phyloP scores from a whole-genome alignment of 2,329 filamentous ascomycete species.

The Rutstroemia sp. region DNA sequence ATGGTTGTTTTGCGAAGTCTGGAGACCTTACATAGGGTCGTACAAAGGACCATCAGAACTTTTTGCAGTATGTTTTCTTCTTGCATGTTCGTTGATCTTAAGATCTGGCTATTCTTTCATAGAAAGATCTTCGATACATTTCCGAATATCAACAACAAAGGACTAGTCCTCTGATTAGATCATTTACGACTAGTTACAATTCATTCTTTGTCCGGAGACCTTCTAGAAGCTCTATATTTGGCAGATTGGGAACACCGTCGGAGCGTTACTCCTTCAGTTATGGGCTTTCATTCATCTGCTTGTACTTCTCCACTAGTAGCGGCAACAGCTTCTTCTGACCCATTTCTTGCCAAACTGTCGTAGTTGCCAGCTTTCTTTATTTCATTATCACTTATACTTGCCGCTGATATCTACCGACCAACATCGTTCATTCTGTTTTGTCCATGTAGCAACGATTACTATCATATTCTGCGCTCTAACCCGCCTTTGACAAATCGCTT shows the following conservation, averaged over 20 bases:
- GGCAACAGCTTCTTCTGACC: no score
- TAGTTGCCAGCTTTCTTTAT: slow-evolving; percentile 1
- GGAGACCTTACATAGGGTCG: neutral
- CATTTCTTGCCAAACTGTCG: no score
- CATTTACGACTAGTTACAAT: neutral
- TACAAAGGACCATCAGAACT: no score
- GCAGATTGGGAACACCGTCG: no score
- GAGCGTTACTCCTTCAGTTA: no score
- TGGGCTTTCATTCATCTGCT: neutral
- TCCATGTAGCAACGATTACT: neutral
- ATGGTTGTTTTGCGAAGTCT: no score
- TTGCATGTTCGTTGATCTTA: no score
- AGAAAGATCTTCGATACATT: no score
- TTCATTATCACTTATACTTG: neutral
- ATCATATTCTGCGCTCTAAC: neutral
- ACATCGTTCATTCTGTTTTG: neutral
- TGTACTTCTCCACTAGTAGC: no score
- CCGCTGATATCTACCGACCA: neutral
- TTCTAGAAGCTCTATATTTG: slow-evolving; percentile 3
- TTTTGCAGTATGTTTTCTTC: no score
- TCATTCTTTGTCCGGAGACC: neutral
- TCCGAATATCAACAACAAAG: neutral
- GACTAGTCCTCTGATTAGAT: neutral
- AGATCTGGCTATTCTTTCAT: no score
- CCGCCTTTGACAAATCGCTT: neutral